phyloP scores from a whole-genome alignment of 2,329 filamentous ascomycete genomes.

The Akanthomyces lecanii region DNA sequence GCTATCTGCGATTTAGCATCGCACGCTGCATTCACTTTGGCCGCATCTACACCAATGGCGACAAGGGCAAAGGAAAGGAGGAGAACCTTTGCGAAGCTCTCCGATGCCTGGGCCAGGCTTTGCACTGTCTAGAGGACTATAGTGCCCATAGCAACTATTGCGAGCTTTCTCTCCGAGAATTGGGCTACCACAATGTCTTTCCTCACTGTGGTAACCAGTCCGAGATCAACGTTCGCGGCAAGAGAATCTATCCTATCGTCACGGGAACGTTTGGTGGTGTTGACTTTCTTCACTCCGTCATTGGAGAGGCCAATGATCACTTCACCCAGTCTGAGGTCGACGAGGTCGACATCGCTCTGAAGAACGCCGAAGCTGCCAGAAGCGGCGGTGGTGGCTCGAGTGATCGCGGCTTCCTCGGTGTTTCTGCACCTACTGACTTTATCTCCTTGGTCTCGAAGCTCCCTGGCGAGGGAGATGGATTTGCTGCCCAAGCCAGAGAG shows the following conservation, averaged over 20 bases:
- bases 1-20: slow-evolving; percentile 75
- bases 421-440: slow-evolving; percentile 51
- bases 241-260: slow-evolving; percentile 67
- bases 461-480: slow-evolving; percentile 62
- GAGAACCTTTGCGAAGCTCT: slow-evolving; percentile 77
- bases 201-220: slow-evolving; percentile 66
- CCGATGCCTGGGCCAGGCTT: slow-evolving; percentile 68
- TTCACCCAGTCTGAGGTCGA: slow-evolving; percentile 83
- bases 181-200: slow-evolving; percentile 65
- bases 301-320: slow-evolving; percentile 74
- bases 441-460: slow-evolving; percentile 71
- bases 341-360: slow-evolving; percentile 70
- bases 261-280: slow-evolving; percentile 74
- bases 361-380: slow-evolving; percentile 56
- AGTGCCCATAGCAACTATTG: slow-evolving; percentile 78
- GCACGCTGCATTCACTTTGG: slow-evolving; percentile 73
- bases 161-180: slow-evolving; percentile 64
- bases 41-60: slow-evolving; percentile 66
- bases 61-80: slow-evolving; percentile 58
- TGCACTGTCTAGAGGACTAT: slow-evolving; percentile 76
- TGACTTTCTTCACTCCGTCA: slow-evolving; percentile 77
- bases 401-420: slow-evolving; percentile 39
- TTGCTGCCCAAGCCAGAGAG: slow-evolving; percentile 61
- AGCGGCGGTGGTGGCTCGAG: slow-evolving; percentile 33
- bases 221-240: slow-evolving; percentile 60